phyloP scores from a whole-genome alignment of 1,139 yeast species.

The Yamadazyma atlantica region DNA sequence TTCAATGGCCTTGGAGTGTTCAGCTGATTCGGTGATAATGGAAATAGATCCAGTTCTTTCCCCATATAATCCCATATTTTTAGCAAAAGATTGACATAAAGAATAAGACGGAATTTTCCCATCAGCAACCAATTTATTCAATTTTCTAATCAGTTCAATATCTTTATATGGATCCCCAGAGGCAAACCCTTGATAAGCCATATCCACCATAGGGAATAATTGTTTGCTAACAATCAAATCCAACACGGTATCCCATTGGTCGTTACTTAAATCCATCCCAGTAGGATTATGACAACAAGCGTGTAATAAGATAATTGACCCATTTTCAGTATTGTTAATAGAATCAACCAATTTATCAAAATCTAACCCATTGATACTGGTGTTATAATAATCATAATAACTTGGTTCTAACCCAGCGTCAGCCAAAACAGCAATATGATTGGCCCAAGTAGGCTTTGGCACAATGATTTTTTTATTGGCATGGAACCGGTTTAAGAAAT shows the following conservation, averaged over 20 bases:
- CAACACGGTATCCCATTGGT: constrained; percentile 79
- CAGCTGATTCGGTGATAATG: constrained; percentile 50
- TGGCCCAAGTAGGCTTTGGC: constrained; percentile 78
- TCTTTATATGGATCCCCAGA: constrained; percentile 64
- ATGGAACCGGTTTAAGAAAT: constrained; percentile 51
- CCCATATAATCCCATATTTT: constrained; percentile 95
- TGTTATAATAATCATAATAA: constrained; percentile 54
- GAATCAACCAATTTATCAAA: constrained; percentile 50
- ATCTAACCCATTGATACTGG: constrained; percentile 51
- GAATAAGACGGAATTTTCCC: constrained; percentile 55
- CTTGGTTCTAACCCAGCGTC: constrained; percentile 48
- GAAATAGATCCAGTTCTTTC: constrained; percentile 94
- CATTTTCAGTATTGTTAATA: constrained; percentile 42
- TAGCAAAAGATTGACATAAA: constrained; percentile 90
- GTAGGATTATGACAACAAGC: constrained; percentile 99
- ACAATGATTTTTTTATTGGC: constrained; percentile 47
- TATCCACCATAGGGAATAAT: constrained; percentile 86
- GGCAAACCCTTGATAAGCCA: constrained; percentile 98
- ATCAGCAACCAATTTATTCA: constrained; percentile 47
- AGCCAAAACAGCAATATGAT: constrained; percentile 59
- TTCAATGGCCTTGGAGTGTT: constrained; percentile 50
- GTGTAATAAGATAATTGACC: constrained; percentile 74
- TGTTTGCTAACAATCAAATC: constrained; percentile 53
- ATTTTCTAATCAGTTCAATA: constrained; percentile 48
- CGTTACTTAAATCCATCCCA: constrained; percentile 87